Conservation (phyloP, 768 basidiomycete genomes). For the Phylloporus sp. region DNA sequence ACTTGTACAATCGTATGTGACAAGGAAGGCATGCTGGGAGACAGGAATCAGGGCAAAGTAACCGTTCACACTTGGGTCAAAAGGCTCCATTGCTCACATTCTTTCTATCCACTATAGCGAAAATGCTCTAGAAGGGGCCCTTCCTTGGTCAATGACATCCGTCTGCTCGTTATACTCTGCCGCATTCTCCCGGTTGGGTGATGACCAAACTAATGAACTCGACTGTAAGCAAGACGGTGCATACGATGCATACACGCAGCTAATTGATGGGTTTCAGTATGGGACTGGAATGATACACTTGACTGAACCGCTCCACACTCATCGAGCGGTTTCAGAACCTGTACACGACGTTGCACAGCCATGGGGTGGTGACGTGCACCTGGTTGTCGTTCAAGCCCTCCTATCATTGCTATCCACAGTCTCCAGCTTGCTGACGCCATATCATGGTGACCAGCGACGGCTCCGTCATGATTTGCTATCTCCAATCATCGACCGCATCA, state of each 20-base stretch:
- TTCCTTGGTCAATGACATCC: background rate
- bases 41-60: constrained; percentile 27
- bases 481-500: background rate
- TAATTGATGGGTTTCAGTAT: constrained; percentile 7
- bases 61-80: constrained; percentile 8
- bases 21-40: background rate
- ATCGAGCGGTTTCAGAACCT: constrained; percentile 8
- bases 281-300: background rate
- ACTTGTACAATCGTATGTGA: background rate
- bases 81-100: constrained; percentile 8
- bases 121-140: background rate
- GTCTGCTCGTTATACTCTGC: background rate
- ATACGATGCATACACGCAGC: constrained; percentile 15
- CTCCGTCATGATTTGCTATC: background rate
- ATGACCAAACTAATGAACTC: constrained; percentile 10
- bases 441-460: background rate
- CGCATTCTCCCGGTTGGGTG: constrained; percentile 19
- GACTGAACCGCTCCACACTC: background rate
- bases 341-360: constrained; percentile 22
- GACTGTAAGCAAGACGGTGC: constrained; percentile 1
- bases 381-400: background rate
- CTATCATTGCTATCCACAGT: background rate
- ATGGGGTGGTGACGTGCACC: constrained; percentile 12
- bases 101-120: background rate
- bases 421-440: background rate